Base-by-base conservation (phyloP, 352 stramenopile genomes). In the Pythium monospermum region DNA sequence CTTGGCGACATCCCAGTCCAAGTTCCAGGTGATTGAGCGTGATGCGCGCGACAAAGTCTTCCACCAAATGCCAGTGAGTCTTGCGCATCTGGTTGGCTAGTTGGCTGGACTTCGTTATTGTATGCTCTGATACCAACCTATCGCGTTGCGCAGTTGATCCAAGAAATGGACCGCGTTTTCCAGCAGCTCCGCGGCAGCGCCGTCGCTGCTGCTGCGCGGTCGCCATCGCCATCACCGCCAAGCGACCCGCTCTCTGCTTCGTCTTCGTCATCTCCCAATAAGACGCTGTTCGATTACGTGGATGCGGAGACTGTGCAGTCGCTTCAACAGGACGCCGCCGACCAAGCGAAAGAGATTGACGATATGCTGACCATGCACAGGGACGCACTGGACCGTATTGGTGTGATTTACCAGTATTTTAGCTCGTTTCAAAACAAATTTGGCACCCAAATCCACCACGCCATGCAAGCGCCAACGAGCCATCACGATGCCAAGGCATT, bases 261-360 rank as follows among this genome's bases (percentile, higher is more conserved):
- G n/a, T n/a, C n/a, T n/a, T n/a, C n/a, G n/a, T n/a, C 46, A 1
- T 33, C 33, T 0, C 47, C 27, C 6, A 66, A 59, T 46, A 91
- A 91, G 59, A 91, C 83, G 32, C 66, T 94, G 10, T 94, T 88
- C 36, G 83, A 94, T 62, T 94, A 87, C 57, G 59, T 94, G 3
- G 83, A 94, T 43, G 76, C 80, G 2, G 83, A 91, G 38, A 89
- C 83, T 6, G 83, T 94, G 12, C 68, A 85, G 33, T 80, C 76
- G 5, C 50, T 94, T 15, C 78, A 94, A 48, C 78, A 88, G 35
- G 80, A 94, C 47, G 71, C 83, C 16, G 42, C 79, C 16, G 73
- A 87, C 28, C 83, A 87, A 54, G 72, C 70, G 18, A 86, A 76
- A 54, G 79, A 87, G 76, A 65, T 93, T 45, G 75, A 89, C 58